Percentiles rank a stretch among this genome's conserved stretches.
Evolutionary conservation across 1,139 yeast species (phyloP).

Genomic region (Hansenula lynferdii): DNA sequence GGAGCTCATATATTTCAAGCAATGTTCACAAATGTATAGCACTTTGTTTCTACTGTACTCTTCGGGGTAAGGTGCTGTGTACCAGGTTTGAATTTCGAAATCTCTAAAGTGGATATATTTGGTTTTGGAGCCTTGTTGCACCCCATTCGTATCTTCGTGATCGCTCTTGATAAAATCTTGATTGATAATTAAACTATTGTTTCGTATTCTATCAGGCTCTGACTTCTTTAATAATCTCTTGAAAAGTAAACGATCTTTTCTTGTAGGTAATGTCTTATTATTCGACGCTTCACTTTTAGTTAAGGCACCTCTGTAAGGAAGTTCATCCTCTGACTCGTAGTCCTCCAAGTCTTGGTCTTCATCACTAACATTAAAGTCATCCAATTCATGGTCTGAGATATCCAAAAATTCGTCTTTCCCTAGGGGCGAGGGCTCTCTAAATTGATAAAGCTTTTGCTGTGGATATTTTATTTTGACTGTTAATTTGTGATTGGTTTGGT

Average conservation of each 20-base stretch:
- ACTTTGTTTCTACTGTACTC: conserved; percentile 63
- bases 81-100: conserved; percentile 84
- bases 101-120: conserved; percentile 62
- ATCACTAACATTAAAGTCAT: conserved; percentile 21
- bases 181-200: conserved; percentile 19
- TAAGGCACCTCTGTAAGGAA: conserved; percentile 66
- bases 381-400: conserved; percentile 17
- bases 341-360: conserved; percentile 5
- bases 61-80: conserved; percentile 89
- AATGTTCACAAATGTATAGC: conserved; percentile 77
- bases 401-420: conserved; percentile 13
- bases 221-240: conserved; percentile 31
- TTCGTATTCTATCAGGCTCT: conserved; percentile 20
- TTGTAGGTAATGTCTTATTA: conserved; percentile 54
- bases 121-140: conserved; percentile 36
- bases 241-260: conserved; percentile 45
- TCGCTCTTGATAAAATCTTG: conserved; percentile 16
- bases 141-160: conserved; percentile 5
- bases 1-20: conserved; percentile 77
- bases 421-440: conserved; percentile 22
- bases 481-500: conserved; percentile 2
- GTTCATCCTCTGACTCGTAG: conserved; percentile 27
- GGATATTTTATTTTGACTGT: conserved; percentile 18
- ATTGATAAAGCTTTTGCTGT: conserved; percentile 18
- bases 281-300: conserved; percentile 58